These are phyloP conservation scores for Saccharomycopsis fibuligera DNA, from an alignment of 805 yeast species.

Conservation along the genomic window DNA sequence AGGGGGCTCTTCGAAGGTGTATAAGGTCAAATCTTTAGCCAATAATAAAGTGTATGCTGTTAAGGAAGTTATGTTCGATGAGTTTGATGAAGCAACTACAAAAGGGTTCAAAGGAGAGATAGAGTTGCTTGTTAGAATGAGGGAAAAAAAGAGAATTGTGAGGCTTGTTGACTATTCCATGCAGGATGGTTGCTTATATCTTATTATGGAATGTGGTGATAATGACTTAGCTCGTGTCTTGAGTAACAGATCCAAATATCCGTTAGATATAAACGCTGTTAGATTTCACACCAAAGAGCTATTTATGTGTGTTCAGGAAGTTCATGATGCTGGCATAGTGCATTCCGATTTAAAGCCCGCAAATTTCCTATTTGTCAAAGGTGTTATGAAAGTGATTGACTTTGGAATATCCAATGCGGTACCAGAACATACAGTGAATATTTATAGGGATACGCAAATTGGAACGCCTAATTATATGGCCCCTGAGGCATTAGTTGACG, in stretches of 20 bases:
- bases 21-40: slow-evolving; percentile 52
- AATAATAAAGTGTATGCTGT: slow-evolving; percentile 65
- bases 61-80: slow-evolving; percentile 74
- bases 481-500: slow-evolving; percentile 83
- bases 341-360: slow-evolving; percentile 75
- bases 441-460: slow-evolving; percentile 82
- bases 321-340: slow-evolving; percentile 81
- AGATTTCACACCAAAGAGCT: slow-evolving; percentile 74
- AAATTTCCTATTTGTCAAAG: slow-evolving; percentile 73
- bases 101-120: slow-evolving; percentile 88
- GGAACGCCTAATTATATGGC: slow-evolving; percentile 99
- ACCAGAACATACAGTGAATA: slow-evolving; percentile 85
- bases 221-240: slow-evolving; percentile 81
- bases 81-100: slow-evolving; percentile 68
- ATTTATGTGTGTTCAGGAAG: slow-evolving; percentile 75
- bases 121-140: slow-evolving; percentile 56
- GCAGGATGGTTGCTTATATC: slow-evolving; percentile 51
- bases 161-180: slow-evolving; percentile 69
- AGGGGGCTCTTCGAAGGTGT: slow-evolving; percentile 92
- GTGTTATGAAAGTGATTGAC: slow-evolving; percentile 81
- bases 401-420: slow-evolving; percentile 95
- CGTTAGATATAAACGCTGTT: slow-evolving; percentile 69
- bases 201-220: slow-evolving; percentile 95
- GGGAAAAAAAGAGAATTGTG: slow-evolving; percentile 66
- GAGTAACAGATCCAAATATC: slow-evolving; percentile 42